Base-by-base conservation (phyloP, 345 rosid species). In the Gossypium anomalum region DNA sequence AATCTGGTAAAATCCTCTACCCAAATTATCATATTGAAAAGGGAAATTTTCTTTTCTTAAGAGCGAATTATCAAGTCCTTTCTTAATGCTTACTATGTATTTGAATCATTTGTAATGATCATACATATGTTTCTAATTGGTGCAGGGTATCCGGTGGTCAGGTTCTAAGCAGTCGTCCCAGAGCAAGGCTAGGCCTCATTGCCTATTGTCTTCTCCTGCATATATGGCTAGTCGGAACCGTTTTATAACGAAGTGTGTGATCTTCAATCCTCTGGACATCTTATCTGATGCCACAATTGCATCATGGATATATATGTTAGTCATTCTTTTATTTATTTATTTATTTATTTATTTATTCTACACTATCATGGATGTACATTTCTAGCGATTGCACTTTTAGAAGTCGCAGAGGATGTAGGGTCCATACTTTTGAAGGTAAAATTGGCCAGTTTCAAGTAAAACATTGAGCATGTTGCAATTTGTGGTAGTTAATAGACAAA, bases 71-170 rank as follows among this genome's bases (percentile, higher is more conserved):
- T 71, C 23, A 27, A 29, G 15, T 60, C 47, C 58, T 59, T 16
- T 66, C 29, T n/a, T 47, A 10, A 43, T 14, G 56, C 56, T 45
- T 9, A 2, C n/a, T 2, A 34, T 52, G 17, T 14, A 27, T 34
- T 41, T 55, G 15, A 9, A 7, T 23, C 7, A 4, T 69, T 27
- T 69, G 5, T 62, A 44, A 29, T 58, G 58, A 43, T 15, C 47
- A 25, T 27, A 25, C 27, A 66, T 16, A 16, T 56, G 16, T 75
- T 71, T 77, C 17, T 14, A 19, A 77, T 78, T 25, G 74, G 9
- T 82, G 80, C 86, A 92, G 97, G 93, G 97, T 89, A 19, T 85
- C 94, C 9, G 91, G 98, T 47, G 90, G 97, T 48, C 84, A 97
- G 79, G 78, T 85, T 60, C 83, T 94, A 53, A 90, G 88, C 88